Percentiles rank a stretch among this genome's conserved stretches.
Evolutionary conservation across 257 asterid genomes (phyloP).

Genomic region (Lavandula angustifolia): DNA sequence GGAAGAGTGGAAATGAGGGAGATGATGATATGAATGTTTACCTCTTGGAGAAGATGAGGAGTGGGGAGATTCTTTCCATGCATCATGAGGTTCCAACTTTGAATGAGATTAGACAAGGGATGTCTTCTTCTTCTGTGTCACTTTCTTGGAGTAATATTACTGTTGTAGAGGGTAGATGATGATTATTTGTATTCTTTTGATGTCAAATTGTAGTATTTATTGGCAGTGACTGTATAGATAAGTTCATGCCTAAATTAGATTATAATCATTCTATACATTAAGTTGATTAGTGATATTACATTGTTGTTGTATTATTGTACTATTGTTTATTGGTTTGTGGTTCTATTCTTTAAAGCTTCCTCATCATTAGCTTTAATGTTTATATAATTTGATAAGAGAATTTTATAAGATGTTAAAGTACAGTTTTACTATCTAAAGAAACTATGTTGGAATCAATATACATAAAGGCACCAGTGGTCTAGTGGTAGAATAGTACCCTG

Average conservation of each 20-base stretch:
- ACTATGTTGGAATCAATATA: too few species aligned
- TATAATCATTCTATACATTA: background rate
- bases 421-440: too few species aligned
- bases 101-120: constrained; percentile 42
- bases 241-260: too few species aligned
- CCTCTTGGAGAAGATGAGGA: constrained; percentile 39
- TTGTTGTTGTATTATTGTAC: background rate
- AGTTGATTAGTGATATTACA: too few species aligned
- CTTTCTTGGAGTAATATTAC: constrained; percentile 44
- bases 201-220: background rate
- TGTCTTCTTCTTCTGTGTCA: constrained; percentile 48
- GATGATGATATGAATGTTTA: constrained; percentile 42
- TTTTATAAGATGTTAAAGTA: too few species aligned
- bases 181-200: too few species aligned
- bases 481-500: constrained; percentile 90
- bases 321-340: constrained; percentile 4
- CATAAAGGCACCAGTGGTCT: constrained; percentile 44
- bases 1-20: constrained; percentile 40
- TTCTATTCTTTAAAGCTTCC: background rate
- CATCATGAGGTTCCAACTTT: constrained; percentile 41
- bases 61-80: constrained; percentile 32
- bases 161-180: constrained; percentile 52
- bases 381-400: too few species aligned
- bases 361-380: background rate
- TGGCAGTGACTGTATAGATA: background rate